Evolutionary conservation across 768 basidiomycete genomes (phyloP).

Genomic region (Hericium coralloides): DNA sequence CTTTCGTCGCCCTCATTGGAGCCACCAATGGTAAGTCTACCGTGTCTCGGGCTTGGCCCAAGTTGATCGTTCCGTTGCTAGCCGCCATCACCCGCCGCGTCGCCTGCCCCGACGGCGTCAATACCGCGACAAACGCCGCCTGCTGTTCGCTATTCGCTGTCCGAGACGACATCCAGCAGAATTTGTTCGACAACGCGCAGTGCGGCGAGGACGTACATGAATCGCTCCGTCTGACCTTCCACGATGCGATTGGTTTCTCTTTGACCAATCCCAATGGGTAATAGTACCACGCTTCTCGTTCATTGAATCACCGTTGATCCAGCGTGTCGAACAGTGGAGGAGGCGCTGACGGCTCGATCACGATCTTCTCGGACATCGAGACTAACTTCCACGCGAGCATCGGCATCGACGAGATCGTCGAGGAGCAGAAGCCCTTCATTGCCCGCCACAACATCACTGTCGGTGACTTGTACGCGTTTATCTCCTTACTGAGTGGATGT

Average conservation of each 20-base stretch:
- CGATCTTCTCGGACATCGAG: conserved; percentile 8
- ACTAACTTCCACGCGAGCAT: conserved; percentile 14
- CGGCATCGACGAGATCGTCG: conserved; percentile 15
- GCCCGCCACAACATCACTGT: conserved; percentile 26
- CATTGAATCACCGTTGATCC: background rate
- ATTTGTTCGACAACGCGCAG: conserved; percentile 19
- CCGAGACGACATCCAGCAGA: conserved; percentile 22
- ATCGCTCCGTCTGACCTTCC: conserved; percentile 20
- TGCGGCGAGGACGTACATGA: conserved; percentile 25
- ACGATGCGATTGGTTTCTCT: conserved; percentile 17
- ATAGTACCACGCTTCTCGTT: background rate
- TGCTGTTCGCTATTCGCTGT: conserved; percentile 25
- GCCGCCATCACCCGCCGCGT: conserved; percentile 15
- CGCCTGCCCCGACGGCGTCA: conserved; percentile 21
- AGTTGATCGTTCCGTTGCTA: background rate
- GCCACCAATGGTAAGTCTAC: conserved; percentile 10
- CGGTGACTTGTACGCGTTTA: conserved; percentile 36
- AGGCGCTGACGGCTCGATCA: conserved; percentile 19
- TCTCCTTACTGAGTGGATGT: background rate
- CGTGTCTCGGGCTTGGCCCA: background rate
- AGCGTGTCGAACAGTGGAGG: conserved; percentile 10
- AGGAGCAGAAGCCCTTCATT: conserved; percentile 25
- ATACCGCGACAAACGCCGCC: conserved; percentile 19
- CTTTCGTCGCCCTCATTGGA: conserved; percentile 8
- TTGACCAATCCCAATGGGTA: background rate